Evolutionary conservation across 2,329 filamentous ascomycete species (phyloP).

Genomic region (Apiospora hydei): DNA sequence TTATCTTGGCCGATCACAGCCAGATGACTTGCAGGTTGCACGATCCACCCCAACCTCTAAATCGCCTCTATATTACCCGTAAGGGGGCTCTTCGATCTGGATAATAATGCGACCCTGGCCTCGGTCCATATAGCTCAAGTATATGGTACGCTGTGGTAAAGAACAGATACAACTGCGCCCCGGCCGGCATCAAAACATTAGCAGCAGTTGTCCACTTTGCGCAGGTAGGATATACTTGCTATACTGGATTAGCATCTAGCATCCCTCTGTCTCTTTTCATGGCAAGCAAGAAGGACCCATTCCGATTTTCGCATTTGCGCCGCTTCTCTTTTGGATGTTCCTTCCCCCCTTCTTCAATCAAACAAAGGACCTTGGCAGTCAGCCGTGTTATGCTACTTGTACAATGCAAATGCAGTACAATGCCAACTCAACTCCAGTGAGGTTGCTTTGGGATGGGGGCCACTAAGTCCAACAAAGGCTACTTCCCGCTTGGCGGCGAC

Average conservation of each 20-base stretch:
- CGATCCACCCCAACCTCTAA: neutral
- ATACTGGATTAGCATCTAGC: neutral
- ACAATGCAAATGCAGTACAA: neutral
- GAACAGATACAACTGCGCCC: neutral
- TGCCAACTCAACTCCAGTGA: neutral
- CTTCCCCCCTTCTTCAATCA: neutral
- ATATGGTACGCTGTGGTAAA: neutral
- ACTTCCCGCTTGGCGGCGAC: constrained; percentile 15
- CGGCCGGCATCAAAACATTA: neutral
- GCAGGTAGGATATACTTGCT: neutral
- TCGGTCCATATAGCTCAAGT: neutral
- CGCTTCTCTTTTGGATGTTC: too few relatives aligned
- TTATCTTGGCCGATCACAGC: neutral
- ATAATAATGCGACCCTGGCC: neutral
- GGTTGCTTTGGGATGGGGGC: neutral
- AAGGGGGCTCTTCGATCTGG: neutral
- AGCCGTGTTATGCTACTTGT: neutral
- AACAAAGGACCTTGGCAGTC: neutral
- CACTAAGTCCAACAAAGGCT: constrained; percentile 1
- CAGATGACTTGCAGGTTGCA: neutral
- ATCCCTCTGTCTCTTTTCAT: neutral
- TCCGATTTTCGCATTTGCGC: neutral
- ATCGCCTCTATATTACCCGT: neutral
- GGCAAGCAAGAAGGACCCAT: neutral
- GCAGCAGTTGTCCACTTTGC: neutral